Evolutionary conservation across 208 protist genomes (phyloP).

Genomic region (Wallacemonas sp.): DNA sequence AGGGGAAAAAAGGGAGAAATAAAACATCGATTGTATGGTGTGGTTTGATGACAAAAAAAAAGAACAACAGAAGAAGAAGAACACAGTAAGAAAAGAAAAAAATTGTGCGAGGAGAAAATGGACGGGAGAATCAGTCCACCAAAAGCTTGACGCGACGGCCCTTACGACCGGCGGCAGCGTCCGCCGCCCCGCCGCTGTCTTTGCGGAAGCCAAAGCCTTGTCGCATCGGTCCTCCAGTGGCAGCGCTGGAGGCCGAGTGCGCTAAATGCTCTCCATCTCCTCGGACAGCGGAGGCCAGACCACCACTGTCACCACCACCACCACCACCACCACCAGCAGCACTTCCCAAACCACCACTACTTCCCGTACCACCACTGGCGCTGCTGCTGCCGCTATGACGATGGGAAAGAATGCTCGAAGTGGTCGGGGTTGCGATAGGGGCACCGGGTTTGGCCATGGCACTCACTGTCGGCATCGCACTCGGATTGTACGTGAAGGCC

Average conservation of each 20-base stretch:
- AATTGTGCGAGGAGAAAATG: not conserved
- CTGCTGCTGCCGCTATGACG: slow-evolving; percentile 10
- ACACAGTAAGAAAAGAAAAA: slow-evolving; percentile 9
- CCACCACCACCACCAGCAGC: not conserved
- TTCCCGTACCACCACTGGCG: not conserved
- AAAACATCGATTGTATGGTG: no score
- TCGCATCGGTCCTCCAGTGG: slow-evolving; percentile 28
- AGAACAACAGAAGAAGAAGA: slow-evolving; percentile 1
- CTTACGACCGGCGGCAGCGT: slow-evolving; percentile 20
- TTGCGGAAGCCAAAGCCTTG: slow-evolving; percentile 42
- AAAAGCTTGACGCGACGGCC: slow-evolving; percentile 58
- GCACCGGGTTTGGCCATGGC: not conserved
- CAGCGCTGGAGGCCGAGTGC: not conserved
- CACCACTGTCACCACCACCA: not conserved
- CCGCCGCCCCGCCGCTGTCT: not conserved
- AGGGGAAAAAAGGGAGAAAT: no score
- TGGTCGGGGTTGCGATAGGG: not conserved
- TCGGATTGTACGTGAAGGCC: slow-evolving; percentile 15
- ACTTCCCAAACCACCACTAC: not conserved
- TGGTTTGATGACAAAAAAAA: no score
- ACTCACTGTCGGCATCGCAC: not conserved
- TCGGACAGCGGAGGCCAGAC: slow-evolving; percentile 10
- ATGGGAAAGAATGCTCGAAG: slow-evolving; percentile 1
- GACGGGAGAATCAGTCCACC: slow-evolving; percentile 38
- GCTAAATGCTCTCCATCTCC: slow-evolving; percentile 9